A percentile compares a stretch with the other conserved stretches of the same genome.
These are phyloP conservation scores for Linaria vulgaris DNA, from an alignment of 257 asterid species.

Conservation along the genomic window DNA sequence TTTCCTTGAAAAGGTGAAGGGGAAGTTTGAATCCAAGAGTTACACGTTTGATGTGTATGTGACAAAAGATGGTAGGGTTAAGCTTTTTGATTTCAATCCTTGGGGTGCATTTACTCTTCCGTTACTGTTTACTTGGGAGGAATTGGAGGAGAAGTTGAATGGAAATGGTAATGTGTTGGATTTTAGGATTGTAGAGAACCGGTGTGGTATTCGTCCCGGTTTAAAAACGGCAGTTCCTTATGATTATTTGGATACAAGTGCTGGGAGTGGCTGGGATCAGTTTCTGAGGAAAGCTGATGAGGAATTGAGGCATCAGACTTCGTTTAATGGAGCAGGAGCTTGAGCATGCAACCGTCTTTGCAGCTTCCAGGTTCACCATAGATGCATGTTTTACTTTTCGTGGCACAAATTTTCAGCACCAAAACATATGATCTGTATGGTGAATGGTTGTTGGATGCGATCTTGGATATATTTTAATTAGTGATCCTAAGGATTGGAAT, in stretches of 20 bases:
- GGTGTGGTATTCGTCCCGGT: constrained; percentile 76
- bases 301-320: constrained; percentile 44
- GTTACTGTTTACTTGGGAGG: constrained; percentile 76
- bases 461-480: too few species aligned
- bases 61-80: constrained; percentile 59
- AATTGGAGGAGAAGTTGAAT: constrained; percentile 52
- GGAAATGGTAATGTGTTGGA: constrained; percentile 39
- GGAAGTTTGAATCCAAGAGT: constrained; percentile 52
- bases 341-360: constrained; percentile 24
- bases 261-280: constrained; percentile 91
- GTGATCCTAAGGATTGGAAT: too few species aligned
- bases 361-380: too few species aligned
- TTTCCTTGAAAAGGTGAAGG: constrained; percentile 43
- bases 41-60: constrained; percentile 78
- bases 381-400: too few species aligned
- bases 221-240: constrained; percentile 86
- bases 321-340: constrained; percentile 47
- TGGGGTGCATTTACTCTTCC: constrained; percentile 88
- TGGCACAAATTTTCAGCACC: too few species aligned
- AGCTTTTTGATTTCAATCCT: constrained; percentile 86
- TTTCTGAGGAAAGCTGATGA: constrained; percentile 62
- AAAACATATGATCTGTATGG: too few species aligned
- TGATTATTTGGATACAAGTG: constrained; percentile 77
- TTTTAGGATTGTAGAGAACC: constrained; percentile 62
- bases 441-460: too few species aligned